These are phyloP conservation scores for Fusarium neocosmosporiellum DNA, from an alignment of 2,329 filamentous ascomycete species.

Conservation along the genomic window DNA sequence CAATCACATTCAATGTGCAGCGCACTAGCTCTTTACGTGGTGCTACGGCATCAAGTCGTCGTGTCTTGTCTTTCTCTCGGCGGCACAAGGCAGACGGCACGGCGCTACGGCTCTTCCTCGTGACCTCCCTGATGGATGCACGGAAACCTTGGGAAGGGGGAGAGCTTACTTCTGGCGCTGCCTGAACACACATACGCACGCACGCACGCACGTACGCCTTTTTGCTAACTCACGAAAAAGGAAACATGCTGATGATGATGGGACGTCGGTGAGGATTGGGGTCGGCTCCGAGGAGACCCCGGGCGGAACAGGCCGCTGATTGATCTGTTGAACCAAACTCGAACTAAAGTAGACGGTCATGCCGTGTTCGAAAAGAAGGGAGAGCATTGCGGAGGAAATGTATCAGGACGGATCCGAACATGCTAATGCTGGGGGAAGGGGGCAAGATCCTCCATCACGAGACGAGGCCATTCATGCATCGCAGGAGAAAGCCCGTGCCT, in stretches of 20 bases:
- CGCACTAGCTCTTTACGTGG: background rate
- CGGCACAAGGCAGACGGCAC: background rate
- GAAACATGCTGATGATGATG: conserved; percentile 6
- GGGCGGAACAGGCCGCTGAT: background rate
- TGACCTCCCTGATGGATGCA: conserved; percentile 27
- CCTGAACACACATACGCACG: background rate
- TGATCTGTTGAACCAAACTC: background rate
- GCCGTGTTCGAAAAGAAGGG: conserved; percentile 4
- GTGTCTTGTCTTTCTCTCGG: background rate
- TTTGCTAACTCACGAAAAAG: conserved; percentile 10
- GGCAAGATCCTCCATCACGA: conserved; percentile 3
- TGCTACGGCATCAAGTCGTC: background rate
- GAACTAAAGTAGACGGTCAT: conserved; percentile 7
- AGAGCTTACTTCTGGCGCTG: background rate
- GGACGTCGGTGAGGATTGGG: conserved; percentile 23
- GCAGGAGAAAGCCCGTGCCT: background rate
- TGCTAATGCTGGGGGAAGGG: background rate
- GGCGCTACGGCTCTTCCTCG: conserved; percentile 15
- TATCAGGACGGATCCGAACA: background rate
- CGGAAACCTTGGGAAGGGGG: conserved; percentile 16
- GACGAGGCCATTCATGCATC: conserved; percentile 15
- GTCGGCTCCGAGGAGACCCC: conserved; percentile 15
- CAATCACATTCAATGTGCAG: background rate
- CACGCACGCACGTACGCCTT: background rate
- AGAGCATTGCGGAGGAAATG: background rate